A percentile compares a stretch with the other conserved stretches of the same genome.
These are phyloP conservation scores for Fusarium piperis DNA, from an alignment of 2,329 filamentous ascomycete genomes.

Conservation along the genomic window DNA sequence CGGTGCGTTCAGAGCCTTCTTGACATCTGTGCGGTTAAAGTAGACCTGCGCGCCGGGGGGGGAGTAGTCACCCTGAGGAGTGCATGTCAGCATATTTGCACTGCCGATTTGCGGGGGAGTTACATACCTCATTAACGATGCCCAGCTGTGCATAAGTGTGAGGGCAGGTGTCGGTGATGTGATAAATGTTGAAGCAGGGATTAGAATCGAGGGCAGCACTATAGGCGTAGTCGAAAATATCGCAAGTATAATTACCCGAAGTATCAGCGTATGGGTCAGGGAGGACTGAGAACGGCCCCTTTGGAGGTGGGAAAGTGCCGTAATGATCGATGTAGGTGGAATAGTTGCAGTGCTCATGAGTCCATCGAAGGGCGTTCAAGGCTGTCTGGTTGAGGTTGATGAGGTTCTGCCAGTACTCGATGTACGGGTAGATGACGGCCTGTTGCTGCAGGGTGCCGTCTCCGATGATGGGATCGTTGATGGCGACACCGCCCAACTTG, in stretches of 20 bases:
- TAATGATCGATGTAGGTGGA: constrained; percentile 67
- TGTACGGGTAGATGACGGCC: constrained; percentile 65
- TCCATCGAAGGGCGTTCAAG: constrained; percentile 60
- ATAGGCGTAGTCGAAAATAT: constrained; percentile 65
- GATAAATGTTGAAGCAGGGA: constrained; percentile 84
- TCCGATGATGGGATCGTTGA: constrained; percentile 76
- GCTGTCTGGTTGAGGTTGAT: constrained; percentile 72
- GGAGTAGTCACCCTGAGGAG: constrained; percentile 62
- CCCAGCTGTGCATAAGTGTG: constrained; percentile 74
- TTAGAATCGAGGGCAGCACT: constrained; percentile 67
- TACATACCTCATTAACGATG: constrained; percentile 65
- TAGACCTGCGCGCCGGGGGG: constrained; percentile 71
- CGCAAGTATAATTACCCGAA: constrained; percentile 59
- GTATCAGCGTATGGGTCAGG: constrained; percentile 41
- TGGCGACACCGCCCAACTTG: constrained; percentile 73
- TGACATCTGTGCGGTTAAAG: constrained; percentile 77
- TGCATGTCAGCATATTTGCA: not conserved
- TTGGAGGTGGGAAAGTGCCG: constrained; percentile 73
- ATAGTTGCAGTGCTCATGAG: constrained; percentile 69
- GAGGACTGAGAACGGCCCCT: constrained; percentile 62
- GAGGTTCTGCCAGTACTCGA: constrained; percentile 68
- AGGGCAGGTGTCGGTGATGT: constrained; percentile 77
- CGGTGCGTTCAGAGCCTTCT: constrained; percentile 73
- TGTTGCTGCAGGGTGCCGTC: constrained; percentile 55
- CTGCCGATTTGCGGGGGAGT: accelerated